These are phyloP conservation scores for Fonsecaea nubica DNA, from an alignment of 2,329 filamentous ascomycete genomes.

Conservation along the genomic window DNA sequence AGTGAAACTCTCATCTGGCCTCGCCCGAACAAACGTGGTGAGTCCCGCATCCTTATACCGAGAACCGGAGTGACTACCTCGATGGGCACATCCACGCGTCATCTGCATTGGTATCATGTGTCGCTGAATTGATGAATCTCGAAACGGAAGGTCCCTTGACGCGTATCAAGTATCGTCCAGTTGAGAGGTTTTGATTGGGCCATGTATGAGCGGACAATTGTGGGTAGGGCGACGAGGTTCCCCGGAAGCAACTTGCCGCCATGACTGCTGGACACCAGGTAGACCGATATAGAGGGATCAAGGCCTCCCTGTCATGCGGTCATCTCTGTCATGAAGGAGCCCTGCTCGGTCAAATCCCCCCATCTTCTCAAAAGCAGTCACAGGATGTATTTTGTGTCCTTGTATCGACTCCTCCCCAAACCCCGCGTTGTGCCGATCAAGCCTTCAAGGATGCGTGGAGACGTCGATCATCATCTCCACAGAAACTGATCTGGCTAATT, in stretches of 20 bases:
- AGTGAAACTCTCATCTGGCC: not conserved
- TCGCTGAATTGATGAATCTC: not conserved
- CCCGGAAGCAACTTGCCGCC: not conserved
- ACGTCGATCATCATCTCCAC: slow-evolving; percentile 11
- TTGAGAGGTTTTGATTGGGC: not conserved
- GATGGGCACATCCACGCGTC: not conserved
- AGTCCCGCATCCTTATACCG: not conserved
- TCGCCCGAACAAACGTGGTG: not conserved
- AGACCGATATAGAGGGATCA: not conserved
- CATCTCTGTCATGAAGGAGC: not conserved
- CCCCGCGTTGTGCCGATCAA: slow-evolving; percentile 9
- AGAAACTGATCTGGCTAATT: not conserved
- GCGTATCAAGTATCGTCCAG: not conserved
- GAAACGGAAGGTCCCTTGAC: not conserved
- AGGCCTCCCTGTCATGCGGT: not conserved
- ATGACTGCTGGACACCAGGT: not conserved
- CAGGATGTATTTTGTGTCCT: not conserved
- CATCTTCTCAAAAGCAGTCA: not conserved
- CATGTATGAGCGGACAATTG: not conserved
- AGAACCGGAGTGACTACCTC: not conserved
- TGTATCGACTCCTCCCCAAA: not conserved
- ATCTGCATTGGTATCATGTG: not conserved
- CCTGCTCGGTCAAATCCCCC: not conserved
- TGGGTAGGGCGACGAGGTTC: not conserved
- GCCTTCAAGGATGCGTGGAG: slow-evolving; percentile 6